These are phyloP conservation scores for Xylaria grammica DNA, from an alignment of 495 filamentous ascomycete species.

Conservation along the genomic window DNA sequence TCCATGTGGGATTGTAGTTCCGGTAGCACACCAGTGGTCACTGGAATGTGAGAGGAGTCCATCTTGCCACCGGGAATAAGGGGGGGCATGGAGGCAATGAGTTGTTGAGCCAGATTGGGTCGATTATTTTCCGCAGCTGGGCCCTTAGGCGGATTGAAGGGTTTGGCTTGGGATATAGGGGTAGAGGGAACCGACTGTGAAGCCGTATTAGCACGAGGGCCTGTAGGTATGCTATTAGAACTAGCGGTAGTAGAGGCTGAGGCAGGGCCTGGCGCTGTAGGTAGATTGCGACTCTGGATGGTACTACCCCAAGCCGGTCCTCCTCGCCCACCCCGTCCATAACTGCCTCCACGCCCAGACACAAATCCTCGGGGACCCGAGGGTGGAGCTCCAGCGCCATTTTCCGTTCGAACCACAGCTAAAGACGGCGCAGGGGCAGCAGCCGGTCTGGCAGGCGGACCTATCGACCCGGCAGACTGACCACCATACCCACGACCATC, in stretches of 20 bases:
- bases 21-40: conserved; percentile 42
- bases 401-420: conserved; percentile 40
- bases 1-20: conserved; percentile 46
- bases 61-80: conserved; percentile 51
- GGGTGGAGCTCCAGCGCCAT: conserved; percentile 44
- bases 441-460: conserved; percentile 37
- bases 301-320: conserved; percentile 42
- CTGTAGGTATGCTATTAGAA: conserved; percentile 48
- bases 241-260: conserved; percentile 35
- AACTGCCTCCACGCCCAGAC: conserved; percentile 41
- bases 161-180: conserved; percentile 38
- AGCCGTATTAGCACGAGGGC: conserved; percentile 42
- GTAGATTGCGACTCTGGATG: conserved; percentile 40
- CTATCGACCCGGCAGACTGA: conserved; percentile 38
- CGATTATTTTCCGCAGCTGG: conserved; percentile 45
- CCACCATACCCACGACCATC: conserved; percentile 44
- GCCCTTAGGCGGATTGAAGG: conserved; percentile 57
- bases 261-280: conserved; percentile 38
- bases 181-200: conserved; percentile 35
- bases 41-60: conserved; percentile 37
- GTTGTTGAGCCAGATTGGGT: conserved; percentile 47
- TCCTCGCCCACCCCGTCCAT: conserved; percentile 45
- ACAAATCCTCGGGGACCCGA: conserved; percentile 55
- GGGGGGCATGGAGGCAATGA: conserved; percentile 47
- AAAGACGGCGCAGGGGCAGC: conserved; percentile 30